Evolutionary conservation across 441 rosid species (phyloP), one percentile per base, ranked within the genome.

Genomic region (Populus trichocarpa): DNA sequence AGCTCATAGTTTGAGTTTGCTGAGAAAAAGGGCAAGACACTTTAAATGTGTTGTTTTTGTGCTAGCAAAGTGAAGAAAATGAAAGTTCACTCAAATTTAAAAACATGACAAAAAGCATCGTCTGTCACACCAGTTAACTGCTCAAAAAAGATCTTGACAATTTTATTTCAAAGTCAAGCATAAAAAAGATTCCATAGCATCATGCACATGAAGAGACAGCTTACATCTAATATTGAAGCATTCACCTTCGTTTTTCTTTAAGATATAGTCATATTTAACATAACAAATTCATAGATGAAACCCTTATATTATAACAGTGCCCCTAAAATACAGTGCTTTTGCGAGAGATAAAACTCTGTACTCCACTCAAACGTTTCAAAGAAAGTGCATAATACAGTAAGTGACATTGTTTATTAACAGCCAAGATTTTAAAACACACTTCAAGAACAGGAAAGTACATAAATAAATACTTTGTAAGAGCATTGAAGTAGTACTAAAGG

Each of bases 1-100:
- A 96, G 97, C 87, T 92, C 98, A 84, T 87, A 90, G 82, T 96
- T 96, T 36, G 98, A 90, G 85, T 94, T 94, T 67, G 99, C 99
- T 92, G 81, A 80, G 36, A 22, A 70, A 72, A 75, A 70, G 16
- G 28, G 7, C 22, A 65, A 69, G 28, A 75, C 20, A 10, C 32
- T 65, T 33, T n/a, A 9, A 53, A 10, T 46, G 53, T n/a, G 33
- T 14, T 67, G 30, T 42, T 66, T 26, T 46, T n/a, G n/a, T 23
- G 46, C 46, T 3, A 40, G 46, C 46, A 77, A n/a, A 46, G 11
- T n/a, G 9, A 33, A 46, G 32, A 28, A 67, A 57, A 73, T n/a
- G 20, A 28, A 71, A 28, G n/a, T 26, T 35, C 30, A 8, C 4
- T 18, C 33, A 77, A 22, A 11, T 12, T 36, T 61, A 14, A 8